These are phyloP conservation scores for Apiospora phragmitis DNA, from an alignment of 2,329 filamentous ascomycete species.

Conservation along the genomic window DNA sequence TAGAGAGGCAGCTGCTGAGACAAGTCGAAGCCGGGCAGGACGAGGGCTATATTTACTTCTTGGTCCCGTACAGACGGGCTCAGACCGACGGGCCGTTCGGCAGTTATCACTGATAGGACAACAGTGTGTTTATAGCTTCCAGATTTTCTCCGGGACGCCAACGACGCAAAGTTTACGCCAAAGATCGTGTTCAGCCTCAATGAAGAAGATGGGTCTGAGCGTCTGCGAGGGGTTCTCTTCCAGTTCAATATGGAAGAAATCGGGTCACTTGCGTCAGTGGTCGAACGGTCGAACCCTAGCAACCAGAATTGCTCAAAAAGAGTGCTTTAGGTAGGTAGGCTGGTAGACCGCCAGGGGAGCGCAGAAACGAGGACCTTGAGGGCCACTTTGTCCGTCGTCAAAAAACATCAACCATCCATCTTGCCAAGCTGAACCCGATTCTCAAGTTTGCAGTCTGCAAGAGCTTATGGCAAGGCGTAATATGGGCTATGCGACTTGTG, in stretches of 20 bases:
- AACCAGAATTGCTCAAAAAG: background rate
- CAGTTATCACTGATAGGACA: background rate
- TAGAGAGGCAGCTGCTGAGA: background rate
- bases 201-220: background rate
- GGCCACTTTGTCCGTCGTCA: background rate
- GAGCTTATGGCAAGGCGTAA: background rate
- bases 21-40: background rate
- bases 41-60: background rate
- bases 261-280: conserved; percentile 4
- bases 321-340: background rate
- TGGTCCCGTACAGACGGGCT: background rate
- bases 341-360: background rate
- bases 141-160: background rate
- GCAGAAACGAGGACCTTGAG: background rate
- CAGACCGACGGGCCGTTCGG: background rate
- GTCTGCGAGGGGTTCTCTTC: background rate
- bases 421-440: background rate
- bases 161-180: background rate
- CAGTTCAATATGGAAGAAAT: background rate
- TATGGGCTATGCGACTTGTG: background rate
- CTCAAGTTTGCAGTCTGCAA: background rate
- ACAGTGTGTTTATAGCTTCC: background rate
- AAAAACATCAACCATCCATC: background rate
- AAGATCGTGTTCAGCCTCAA: background rate
- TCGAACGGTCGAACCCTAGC: background rate